phyloP scores from a whole-genome alignment of 805 yeast genomes.

The Ogataea neopini region DNA sequence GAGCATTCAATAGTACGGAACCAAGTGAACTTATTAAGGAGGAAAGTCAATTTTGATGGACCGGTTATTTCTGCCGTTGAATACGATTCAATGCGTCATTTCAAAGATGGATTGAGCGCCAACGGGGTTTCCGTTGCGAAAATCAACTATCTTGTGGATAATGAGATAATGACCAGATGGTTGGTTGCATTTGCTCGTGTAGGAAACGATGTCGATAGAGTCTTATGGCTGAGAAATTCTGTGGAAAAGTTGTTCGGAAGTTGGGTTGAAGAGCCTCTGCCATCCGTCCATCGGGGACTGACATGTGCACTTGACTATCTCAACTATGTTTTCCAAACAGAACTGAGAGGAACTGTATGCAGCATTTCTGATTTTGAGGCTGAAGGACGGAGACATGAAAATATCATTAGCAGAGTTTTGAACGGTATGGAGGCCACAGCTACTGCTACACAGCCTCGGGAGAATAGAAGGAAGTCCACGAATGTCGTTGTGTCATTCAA shows the following conservation, averaged over 20 bases:
- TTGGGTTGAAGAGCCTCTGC: constrained; percentile 5
- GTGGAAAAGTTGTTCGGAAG: constrained; percentile 5
- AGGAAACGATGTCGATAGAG: neutral
- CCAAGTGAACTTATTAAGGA: constrained; percentile 43
- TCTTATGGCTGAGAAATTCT: constrained; percentile 14
- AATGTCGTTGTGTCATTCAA: constrained; percentile 46
- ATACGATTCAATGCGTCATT: constrained; percentile 4
- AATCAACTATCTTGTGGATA: constrained; percentile 21
- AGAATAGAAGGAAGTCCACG: neutral
- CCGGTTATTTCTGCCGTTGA: neutral
- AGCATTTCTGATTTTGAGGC: neutral
- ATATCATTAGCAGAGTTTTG: constrained; percentile 12
- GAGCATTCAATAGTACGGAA: constrained; percentile 51
- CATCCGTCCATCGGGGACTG: constrained; percentile 13
- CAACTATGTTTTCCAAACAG: constrained; percentile 18
- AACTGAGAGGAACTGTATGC: constrained; percentile 6
- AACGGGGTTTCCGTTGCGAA: constrained; percentile 12
- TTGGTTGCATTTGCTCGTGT: constrained; percentile 8
- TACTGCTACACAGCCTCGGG: no score
- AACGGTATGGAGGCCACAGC: constrained; percentile 1
- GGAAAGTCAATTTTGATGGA: constrained; percentile 1
- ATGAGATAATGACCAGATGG: constrained; percentile 25
- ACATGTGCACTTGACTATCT: constrained; percentile 15
- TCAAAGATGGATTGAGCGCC: constrained; percentile 7
- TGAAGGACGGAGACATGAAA: constrained; percentile 2